Conservation (phyloP, 1,284 basidiomycete species). For the Fistulinella cinereoalba region DNA sequence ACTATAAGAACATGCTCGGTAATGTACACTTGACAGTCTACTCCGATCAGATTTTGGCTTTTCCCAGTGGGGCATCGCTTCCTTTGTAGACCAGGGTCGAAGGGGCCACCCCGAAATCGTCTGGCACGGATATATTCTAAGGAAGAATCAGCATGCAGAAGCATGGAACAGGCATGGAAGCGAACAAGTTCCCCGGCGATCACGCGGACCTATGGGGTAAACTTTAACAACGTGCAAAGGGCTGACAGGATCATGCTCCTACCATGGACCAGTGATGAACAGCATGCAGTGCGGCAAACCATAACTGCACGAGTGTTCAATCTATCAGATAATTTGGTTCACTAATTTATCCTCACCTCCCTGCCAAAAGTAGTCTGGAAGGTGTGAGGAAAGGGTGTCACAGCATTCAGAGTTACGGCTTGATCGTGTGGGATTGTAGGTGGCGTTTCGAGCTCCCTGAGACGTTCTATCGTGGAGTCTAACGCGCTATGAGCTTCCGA, state of each 20-base stretch:
- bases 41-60: conserved; percentile 43
- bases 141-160: conserved; percentile 10
- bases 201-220: conserved; percentile 57
- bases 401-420: conserved; percentile 65
- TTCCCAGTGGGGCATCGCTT: conserved; percentile 40
- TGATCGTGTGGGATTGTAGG: conserved; percentile 49
- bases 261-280: conserved; percentile 88
- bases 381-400: conserved; percentile 73
- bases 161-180: conserved; percentile 8
- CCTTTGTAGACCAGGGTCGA: conserved; percentile 75
- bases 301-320: conserved; percentile 50
- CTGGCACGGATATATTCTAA: conserved; percentile 62
- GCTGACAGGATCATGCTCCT: conserved; percentile 22
- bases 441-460: conserved; percentile 47
- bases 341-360: conserved; percentile 51
- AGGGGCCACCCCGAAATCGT: conserved; percentile 78
- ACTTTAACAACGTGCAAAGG: conserved; percentile 12
- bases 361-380: conserved; percentile 77
- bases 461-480: conserved; percentile 50
- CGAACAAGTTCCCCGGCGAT: conserved; percentile 76
- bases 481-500: conserved; percentile 57
- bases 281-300: conserved; percentile 82
- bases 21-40: conserved; percentile 8
- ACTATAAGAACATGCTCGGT: conserved; percentile 6
- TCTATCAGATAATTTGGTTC: conserved; percentile 7